Evolutionary conservation across 2,329 filamentous ascomycete species (phyloP).

Genomic region (Pseudogymnoascus destructans): DNA sequence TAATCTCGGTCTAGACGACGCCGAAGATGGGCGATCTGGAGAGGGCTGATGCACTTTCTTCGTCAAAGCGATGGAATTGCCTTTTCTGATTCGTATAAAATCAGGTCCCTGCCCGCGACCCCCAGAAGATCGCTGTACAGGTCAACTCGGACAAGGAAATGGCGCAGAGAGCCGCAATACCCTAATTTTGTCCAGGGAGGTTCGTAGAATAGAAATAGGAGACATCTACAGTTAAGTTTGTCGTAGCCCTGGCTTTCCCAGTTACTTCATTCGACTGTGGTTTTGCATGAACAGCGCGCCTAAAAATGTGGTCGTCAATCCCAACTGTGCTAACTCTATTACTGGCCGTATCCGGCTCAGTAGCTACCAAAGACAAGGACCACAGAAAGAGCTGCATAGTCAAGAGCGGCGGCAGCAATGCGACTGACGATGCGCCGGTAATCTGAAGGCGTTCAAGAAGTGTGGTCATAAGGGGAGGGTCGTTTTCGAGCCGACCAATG

Average conservation of each 20-base stretch:
- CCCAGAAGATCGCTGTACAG: background rate
- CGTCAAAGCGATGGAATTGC: background rate
- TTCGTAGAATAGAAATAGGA: background rate
- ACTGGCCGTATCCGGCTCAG: background rate
- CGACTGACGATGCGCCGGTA: slow-evolving; percentile 30
- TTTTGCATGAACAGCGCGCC: background rate
- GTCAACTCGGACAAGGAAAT: background rate
- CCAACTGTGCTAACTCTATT: background rate
- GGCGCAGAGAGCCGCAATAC: background rate
- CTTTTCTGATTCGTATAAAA: background rate
- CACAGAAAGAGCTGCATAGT: slow-evolving; percentile 13
- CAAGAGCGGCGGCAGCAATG: slow-evolving; percentile 8
- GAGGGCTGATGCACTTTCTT: background rate
- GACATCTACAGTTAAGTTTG: background rate
- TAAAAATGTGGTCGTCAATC: background rate
- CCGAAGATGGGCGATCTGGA: background rate
- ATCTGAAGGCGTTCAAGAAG: slow-evolving; percentile 30
- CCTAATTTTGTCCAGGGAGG: background rate
- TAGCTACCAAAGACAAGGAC: slow-evolving; percentile 22
- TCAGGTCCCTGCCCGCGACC: background rate
- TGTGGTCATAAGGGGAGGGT: slow-evolving; percentile 31
- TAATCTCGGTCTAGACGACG: background rate
- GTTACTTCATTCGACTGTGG: background rate
- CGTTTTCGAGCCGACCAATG: slow-evolving; percentile 29
- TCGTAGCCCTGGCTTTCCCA: background rate